Conservation (phyloP, 176 grass and related monocot species). For the Cymbopogon citratus region DNA sequence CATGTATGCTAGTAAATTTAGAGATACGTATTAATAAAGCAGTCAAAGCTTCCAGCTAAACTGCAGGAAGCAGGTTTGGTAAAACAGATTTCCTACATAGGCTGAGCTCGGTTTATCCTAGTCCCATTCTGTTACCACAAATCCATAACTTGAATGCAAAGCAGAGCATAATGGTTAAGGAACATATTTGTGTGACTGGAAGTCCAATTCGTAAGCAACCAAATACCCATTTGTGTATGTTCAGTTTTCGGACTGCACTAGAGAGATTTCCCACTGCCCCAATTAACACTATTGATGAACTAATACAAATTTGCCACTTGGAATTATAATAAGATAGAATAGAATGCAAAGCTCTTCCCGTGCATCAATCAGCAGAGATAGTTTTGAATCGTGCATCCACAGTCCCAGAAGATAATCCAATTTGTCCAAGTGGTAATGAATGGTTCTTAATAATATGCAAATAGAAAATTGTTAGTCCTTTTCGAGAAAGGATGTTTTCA, state of each 20-base stretch:
- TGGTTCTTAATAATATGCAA: not conserved
- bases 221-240: no score
- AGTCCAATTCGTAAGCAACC: no score
- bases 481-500: not conserved
- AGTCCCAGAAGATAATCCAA: no score
- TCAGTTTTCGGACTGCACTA: no score
- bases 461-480: not conserved
- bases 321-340: not conserved
- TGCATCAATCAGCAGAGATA: no score
- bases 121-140: not conserved
- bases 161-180: not conserved
- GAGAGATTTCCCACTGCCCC: no score
- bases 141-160: not conserved
- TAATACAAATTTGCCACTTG: not conserved
- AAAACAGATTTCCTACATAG: not conserved
- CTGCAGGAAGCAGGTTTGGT: not conserved
- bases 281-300: not conserved
- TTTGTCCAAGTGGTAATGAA: no score
- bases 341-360: not conserved
- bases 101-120: not conserved
- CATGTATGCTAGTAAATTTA: not conserved
- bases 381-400: no score
- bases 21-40: not conserved
- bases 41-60: not conserved
- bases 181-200: not conserved